These are phyloP conservation scores for Boletus tomentosulus DNA, from an alignment of 768 basidiomycete genomes.

Conservation along the genomic window DNA sequence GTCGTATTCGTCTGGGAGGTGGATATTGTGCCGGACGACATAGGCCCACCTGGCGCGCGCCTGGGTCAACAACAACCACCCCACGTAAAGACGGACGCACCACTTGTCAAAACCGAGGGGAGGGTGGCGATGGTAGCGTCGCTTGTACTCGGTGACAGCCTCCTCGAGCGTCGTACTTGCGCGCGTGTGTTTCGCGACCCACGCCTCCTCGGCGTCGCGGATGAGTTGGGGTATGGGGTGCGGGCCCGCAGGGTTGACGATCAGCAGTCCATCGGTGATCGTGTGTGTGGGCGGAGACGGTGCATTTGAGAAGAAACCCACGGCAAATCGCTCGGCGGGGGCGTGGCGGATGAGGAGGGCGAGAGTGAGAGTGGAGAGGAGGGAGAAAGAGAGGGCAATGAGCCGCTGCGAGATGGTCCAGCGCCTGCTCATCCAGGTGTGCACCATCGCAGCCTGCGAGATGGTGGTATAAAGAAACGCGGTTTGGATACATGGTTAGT, in stretches of 20 bases:
- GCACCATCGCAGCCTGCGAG: background rate
- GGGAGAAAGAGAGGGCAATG: background rate
- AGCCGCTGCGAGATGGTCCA: background rate
- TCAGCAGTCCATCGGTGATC: conserved; percentile 29
- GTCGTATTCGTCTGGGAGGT: conserved; percentile 46
- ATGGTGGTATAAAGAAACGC: no score
- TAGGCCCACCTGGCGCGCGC: conserved; percentile 38
- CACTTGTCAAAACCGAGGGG: conserved; percentile 43
- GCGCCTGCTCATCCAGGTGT: background rate
- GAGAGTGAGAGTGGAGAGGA: background rate
- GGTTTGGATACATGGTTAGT: no score
- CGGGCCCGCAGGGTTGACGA: conserved; percentile 32
- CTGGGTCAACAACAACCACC: rapidly evolving
- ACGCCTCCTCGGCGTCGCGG: conserved; percentile 31
- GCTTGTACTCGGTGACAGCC: conserved; percentile 37
- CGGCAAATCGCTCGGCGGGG: background rate
- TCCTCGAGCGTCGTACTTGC: conserved; percentile 36
- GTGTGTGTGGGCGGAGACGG: conserved; percentile 12
- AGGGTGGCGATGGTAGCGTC: conserved; percentile 33
- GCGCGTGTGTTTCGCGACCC: conserved; percentile 32
- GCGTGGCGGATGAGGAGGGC: background rate
- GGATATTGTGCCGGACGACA: conserved; percentile 35
- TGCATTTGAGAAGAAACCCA: background rate
- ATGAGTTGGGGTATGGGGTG: conserved; percentile 47
- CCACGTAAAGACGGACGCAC: conserved; percentile 17